These are phyloP conservation scores for Russula olivacea DNA, from an alignment of 768 basidiomycete species.

Conservation along the genomic window DNA sequence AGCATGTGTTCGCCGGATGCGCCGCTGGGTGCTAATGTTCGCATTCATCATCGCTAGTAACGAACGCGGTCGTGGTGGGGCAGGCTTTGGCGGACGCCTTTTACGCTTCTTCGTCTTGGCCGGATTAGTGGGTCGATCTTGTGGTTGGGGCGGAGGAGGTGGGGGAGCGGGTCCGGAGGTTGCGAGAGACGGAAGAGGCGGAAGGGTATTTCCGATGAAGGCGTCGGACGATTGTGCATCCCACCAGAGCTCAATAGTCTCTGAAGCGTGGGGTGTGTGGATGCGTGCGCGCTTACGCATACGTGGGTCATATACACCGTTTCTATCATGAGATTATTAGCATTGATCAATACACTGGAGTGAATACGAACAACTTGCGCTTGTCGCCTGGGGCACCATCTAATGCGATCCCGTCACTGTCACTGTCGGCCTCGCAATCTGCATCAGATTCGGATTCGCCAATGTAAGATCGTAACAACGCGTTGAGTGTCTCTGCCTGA, in stretches of 20 bases:
- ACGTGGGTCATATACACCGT: constrained; percentile 36
- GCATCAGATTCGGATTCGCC: constrained; percentile 26
- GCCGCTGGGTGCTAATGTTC: constrained; percentile 70
- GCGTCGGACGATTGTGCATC: constrained; percentile 22
- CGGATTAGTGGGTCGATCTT: constrained; percentile 26
- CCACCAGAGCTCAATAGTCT: constrained; percentile 26
- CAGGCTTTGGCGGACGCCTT: constrained; percentile 34
- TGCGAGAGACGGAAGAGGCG: constrained; percentile 23
- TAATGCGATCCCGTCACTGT: constrained; percentile 27
- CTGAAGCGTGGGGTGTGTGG: constrained; percentile 25
- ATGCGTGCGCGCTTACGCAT: constrained; percentile 60
- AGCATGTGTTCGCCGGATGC: constrained; percentile 65
- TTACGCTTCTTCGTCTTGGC: constrained; percentile 29
- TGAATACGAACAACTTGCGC: constrained; percentile 45
- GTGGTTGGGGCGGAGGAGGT: constrained; percentile 21
- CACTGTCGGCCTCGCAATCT: constrained; percentile 30
- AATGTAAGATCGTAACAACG: constrained; percentile 16
- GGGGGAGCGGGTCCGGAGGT: constrained; percentile 21
- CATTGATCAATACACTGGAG: neutral
- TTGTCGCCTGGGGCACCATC: constrained; percentile 50
- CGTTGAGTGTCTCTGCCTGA: constrained; percentile 6
- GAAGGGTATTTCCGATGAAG: constrained; percentile 23
- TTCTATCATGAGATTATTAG: constrained; percentile 24
- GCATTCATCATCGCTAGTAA: constrained; percentile 67
- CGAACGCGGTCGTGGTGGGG: constrained; percentile 31